Evolutionary conservation across 495 filamentous ascomycete species (phyloP).

Genomic region (Hapsidospora chrysogenum): DNA sequence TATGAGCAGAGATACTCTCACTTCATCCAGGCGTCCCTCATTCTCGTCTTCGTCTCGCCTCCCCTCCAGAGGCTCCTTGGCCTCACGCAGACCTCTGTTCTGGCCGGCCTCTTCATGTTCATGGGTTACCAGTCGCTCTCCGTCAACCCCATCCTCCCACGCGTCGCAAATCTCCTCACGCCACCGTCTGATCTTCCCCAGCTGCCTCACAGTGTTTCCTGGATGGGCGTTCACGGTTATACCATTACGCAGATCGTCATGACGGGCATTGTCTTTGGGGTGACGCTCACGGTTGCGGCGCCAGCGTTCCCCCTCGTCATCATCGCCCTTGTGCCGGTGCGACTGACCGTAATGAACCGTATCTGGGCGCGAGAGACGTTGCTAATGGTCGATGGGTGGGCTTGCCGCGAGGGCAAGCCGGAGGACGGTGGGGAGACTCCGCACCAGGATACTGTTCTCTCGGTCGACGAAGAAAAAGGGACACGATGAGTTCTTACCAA

Average conservation of each 20-base stretch:
- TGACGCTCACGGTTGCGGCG: constrained; percentile 47
- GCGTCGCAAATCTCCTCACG: constrained; percentile 46
- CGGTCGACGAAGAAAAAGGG: too few species aligned
- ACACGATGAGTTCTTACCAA: too few species aligned
- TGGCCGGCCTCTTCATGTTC: constrained; percentile 54
- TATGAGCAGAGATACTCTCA: constrained; percentile 56
- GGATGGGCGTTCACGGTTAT: constrained; percentile 44
- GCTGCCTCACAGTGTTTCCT: constrained; percentile 31
- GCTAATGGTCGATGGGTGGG: constrained; percentile 51
- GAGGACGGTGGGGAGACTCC: too few species aligned
- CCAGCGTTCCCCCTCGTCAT: constrained; percentile 53
- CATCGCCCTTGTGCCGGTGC: constrained; percentile 45
- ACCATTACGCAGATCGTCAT: constrained; percentile 43
- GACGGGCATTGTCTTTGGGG: constrained; percentile 43
- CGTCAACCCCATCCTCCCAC: constrained; percentile 50
- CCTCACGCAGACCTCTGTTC: constrained; percentile 49
- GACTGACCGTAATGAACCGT: constrained; percentile 44
- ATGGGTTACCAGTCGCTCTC: constrained; percentile 60
- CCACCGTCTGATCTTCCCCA: constrained; percentile 46
- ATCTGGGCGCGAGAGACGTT: constrained; percentile 46
- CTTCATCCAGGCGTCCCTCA: constrained; percentile 44
- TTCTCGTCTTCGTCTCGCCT: constrained; percentile 44
- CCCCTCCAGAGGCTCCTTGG: constrained; percentile 55
- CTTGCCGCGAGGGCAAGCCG: constrained; percentile 48
- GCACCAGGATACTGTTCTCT: too few species aligned